A percentile compares a stretch with the other conserved stretches of the same genome.
phyloP scores from a whole-genome alignment of 1,284 basidiomycete genomes.

The Papiliotrema laurentii region DNA sequence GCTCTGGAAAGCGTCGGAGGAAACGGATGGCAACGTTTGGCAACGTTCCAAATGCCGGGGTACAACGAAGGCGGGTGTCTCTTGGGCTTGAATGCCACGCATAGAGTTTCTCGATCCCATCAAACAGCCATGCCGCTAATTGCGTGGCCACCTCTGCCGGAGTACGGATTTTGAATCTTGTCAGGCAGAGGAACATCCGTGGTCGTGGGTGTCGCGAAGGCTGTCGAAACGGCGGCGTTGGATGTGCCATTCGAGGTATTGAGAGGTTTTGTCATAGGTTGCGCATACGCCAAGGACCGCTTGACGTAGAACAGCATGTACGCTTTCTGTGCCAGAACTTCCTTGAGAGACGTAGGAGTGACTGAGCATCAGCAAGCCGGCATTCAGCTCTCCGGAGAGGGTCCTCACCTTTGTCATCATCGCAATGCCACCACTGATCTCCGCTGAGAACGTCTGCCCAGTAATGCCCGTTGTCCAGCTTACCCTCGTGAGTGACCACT shows the following conservation, averaged over 20 bases:
- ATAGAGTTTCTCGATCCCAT: neutral
- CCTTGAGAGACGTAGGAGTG: slow-evolving; percentile 61
- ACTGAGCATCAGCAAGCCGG: slow-evolving; percentile 47
- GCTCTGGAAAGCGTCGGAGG: too few species aligned
- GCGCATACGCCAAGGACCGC: slow-evolving; percentile 67
- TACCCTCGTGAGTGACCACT: slow-evolving; percentile 91
- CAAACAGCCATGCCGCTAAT: slow-evolving; percentile 7
- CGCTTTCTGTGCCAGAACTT: slow-evolving; percentile 64
- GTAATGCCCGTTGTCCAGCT: slow-evolving; percentile 92
- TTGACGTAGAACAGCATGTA: slow-evolving; percentile 95
- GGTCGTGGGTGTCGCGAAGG: neutral
- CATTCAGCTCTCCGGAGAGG: neutral
- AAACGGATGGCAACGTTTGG: too few species aligned
- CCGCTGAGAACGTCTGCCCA: slow-evolving; percentile 37
- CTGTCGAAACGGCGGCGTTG: neutral
- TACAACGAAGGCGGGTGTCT: too few species aligned
- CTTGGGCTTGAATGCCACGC: too few species aligned
- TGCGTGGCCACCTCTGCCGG: slow-evolving; percentile 2
- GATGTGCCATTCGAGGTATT: neutral
- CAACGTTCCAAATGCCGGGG: too few species aligned
- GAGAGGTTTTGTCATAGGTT: slow-evolving; percentile 16
- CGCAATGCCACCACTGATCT: slow-evolving; percentile 83
- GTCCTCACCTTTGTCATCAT: slow-evolving; percentile 77
- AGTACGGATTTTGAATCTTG: neutral
- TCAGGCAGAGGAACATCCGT: neutral